Conservation (phyloP, 169 alveolate species). For the Fabrea salina region DNA sequence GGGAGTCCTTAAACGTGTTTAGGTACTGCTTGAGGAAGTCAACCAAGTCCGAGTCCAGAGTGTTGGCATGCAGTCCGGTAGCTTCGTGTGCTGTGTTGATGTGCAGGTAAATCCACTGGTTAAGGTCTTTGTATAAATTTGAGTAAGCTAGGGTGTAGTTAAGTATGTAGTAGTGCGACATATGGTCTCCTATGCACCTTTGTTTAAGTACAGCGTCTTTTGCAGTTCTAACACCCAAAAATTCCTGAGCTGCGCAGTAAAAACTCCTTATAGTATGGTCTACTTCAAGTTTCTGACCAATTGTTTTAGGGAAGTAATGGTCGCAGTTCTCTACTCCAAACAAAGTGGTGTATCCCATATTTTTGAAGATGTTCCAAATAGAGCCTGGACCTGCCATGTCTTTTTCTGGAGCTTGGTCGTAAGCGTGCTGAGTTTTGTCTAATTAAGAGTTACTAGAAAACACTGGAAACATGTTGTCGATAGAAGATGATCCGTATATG, state of each 20-base stretch:
- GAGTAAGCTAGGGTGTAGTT: background rate
- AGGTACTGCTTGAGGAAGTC: background rate
- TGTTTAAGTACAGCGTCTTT: background rate
- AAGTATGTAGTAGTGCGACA: constrained; percentile 16
- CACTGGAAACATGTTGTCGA: constrained; percentile 22
- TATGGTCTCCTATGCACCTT: constrained; percentile 9
- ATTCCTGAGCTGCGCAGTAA: constrained; percentile 22
- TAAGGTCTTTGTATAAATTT: background rate
- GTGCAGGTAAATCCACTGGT: background rate
- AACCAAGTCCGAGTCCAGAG: background rate
- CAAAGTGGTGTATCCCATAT: background rate
- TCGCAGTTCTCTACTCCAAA: constrained; percentile 32
- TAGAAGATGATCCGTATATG: constrained; percentile 17
- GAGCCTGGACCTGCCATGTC: background rate
- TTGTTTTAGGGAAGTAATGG: constrained; percentile 18
- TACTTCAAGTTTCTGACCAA: constrained; percentile 20
- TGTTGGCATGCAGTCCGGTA: constrained; percentile 24
- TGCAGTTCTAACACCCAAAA: background rate
- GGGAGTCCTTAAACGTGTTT: background rate
- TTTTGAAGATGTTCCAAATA: constrained; percentile 4
- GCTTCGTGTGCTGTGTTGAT: constrained; percentile 32
- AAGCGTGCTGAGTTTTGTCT: background rate
- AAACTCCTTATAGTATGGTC: background rate
- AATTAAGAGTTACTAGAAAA: background rate
- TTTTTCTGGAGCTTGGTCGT: background rate